A percentile compares a stretch with the other conserved stretches of the same genome.
Conservation (phyloP, 352 stramenopile genomes). For the Phytopythium sindhum region DNA sequence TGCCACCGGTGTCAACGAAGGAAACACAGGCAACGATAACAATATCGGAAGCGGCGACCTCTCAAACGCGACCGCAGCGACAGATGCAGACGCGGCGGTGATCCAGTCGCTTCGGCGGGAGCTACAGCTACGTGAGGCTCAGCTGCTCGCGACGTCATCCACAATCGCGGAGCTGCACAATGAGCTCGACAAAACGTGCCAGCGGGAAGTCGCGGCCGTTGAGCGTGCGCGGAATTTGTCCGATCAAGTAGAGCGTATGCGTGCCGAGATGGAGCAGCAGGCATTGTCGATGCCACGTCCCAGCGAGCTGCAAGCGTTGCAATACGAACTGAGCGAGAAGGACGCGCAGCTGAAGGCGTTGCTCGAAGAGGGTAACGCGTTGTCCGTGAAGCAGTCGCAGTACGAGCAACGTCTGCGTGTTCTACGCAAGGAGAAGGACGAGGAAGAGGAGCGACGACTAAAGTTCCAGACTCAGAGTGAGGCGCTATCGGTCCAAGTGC, state of each 20-base stretch:
- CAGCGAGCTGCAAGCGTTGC: constrained; percentile 50
- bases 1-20: neutral
- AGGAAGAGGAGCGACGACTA: constrained; percentile 55
- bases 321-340: constrained; percentile 66
- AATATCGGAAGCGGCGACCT: neutral
- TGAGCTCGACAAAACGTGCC: constrained; percentile 71
- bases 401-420: constrained; percentile 64
- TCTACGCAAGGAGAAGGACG: constrained; percentile 77
- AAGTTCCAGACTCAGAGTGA: constrained; percentile 59
- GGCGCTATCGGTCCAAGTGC: constrained; percentile 35
- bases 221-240: constrained; percentile 57
- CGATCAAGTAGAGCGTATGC: constrained; percentile 65
- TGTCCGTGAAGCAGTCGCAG: constrained; percentile 78
- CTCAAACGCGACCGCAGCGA: neutral
- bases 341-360: constrained; percentile 66
- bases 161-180: constrained; percentile 71
- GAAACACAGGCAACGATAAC: neutral
- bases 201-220: constrained; percentile 57
- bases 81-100: constrained; percentile 8
- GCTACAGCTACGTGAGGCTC: constrained; percentile 52
- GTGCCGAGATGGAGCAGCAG: constrained; percentile 46
- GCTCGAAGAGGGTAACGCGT: constrained; percentile 67
- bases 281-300: constrained; percentile 7
- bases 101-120: constrained; percentile 29
- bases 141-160: constrained; percentile 58